Percentiles rank a stretch among this genome's conserved stretches.
Evolutionary conservation across 352 stramenopile species (phyloP).

Genomic region (Pythium phragmiticola): DNA sequence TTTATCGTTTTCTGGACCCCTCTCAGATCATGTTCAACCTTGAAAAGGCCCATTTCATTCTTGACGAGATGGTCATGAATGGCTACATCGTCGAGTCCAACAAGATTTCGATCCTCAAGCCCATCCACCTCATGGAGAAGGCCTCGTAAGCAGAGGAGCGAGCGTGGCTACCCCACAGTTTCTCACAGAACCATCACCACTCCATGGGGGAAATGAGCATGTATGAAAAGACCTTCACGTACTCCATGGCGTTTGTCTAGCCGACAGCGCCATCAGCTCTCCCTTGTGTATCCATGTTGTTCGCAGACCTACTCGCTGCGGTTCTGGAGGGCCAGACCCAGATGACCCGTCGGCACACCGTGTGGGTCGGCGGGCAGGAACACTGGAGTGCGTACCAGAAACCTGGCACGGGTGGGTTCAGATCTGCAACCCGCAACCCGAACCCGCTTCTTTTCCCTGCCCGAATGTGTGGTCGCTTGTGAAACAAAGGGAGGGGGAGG

Average conservation of each 20-base stretch:
- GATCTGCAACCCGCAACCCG: slow-evolving; percentile 9
- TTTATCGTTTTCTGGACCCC: neutral
- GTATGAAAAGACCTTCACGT: neutral
- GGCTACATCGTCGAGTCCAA: slow-evolving; percentile 99
- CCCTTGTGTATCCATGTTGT: slow-evolving; percentile 9
- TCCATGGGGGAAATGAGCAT: neutral
- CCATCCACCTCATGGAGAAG: slow-evolving; percentile 98
- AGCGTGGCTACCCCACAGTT: neutral
- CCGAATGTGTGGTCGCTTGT: slow-evolving; percentile 27
- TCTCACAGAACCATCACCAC: neutral
- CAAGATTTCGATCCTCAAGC: slow-evolving; percentile 98
- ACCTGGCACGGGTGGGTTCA: slow-evolving; percentile 29
- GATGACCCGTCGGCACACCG: slow-evolving; percentile 19
- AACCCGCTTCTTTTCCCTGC: slow-evolving; percentile 7
- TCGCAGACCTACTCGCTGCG: neutral
- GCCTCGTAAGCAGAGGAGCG: slow-evolving; percentile 50
- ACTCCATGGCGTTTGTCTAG: neutral
- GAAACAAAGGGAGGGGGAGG: neutral
- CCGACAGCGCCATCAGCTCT: neutral
- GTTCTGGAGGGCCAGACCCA: slow-evolving; percentile 16
- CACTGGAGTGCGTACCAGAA: slow-evolving; percentile 21
- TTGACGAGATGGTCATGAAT: slow-evolving; percentile 98
- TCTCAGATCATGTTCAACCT: slow-evolving; percentile 91
- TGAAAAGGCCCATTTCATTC: slow-evolving; percentile 90
- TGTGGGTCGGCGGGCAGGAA: slow-evolving; percentile 17